A percentile compares a stretch with the other conserved stretches of the same genome.
Conservation (phyloP, 371 early-diverging fungal species). For the Choanephora cucurbitarum region DNA sequence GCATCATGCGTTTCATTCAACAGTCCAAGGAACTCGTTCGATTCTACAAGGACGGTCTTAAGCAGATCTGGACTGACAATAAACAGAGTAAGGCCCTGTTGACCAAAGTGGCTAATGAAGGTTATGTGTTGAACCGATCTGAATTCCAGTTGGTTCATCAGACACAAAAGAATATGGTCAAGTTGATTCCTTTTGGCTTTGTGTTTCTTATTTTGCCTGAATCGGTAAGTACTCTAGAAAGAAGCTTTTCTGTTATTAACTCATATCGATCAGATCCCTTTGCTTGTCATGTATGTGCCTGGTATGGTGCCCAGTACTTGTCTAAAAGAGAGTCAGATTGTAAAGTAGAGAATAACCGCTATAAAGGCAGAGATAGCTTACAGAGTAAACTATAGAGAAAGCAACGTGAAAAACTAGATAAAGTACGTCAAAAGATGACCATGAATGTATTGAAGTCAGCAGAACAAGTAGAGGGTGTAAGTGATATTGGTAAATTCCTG, state of each 20-base stretch:
- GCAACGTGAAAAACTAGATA: constrained; percentile 59
- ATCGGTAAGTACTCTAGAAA: constrained; percentile 43
- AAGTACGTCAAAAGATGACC: constrained; percentile 56
- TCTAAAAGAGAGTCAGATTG: constrained; percentile 58
- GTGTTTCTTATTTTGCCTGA: constrained; percentile 60
- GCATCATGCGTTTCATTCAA: constrained; percentile 34
- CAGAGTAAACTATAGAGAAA: constrained; percentile 41
- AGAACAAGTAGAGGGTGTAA: constrained; percentile 36
- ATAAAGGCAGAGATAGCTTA: too few relatives aligned
- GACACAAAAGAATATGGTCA: constrained; percentile 56
- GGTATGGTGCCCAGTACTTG: constrained; percentile 66
- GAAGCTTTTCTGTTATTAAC: background rate
- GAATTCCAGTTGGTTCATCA: constrained; percentile 56
- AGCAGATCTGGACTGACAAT: constrained; percentile 60
- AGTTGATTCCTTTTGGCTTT: constrained; percentile 63
- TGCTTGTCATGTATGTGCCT: constrained; percentile 61
- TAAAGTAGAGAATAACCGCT: constrained; percentile 30
- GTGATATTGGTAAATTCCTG: background rate
- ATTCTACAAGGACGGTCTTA: constrained; percentile 64
- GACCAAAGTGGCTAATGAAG: constrained; percentile 39
- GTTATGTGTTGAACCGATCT: constrained; percentile 46
- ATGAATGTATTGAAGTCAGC: constrained; percentile 46
- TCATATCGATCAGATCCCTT: constrained; percentile 47
- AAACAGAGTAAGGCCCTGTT: constrained; percentile 39
- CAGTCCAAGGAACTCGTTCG: constrained; percentile 45